A percentile compares a stretch with the other conserved stretches of the same genome.
These are phyloP conservation scores for Fusarium devonianum DNA, from an alignment of 2,329 filamentous ascomycete species.

Conservation along the genomic window DNA sequence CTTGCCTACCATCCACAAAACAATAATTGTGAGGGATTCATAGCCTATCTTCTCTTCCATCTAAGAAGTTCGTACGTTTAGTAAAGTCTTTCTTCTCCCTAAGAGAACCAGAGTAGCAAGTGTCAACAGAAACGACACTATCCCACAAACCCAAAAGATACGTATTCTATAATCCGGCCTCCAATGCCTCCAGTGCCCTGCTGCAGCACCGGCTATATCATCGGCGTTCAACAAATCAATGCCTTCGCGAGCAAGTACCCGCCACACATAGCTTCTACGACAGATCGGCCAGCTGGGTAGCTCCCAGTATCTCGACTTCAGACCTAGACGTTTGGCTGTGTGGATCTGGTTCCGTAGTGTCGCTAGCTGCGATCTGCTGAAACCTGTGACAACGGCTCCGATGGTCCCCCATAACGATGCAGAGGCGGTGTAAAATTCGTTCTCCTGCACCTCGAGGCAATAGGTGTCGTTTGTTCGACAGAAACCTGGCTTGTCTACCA, in stretches of 20 bases:
- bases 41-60: no score
- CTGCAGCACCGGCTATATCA: conserved; percentile 56
- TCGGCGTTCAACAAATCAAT: conserved; percentile 69
- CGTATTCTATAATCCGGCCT: conserved; percentile 28
- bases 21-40: no score
- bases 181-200: conserved; percentile 31
- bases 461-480: conserved; percentile 11
- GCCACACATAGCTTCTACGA: conserved; percentile 65
- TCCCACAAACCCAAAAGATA: conserved; percentile 30
- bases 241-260: conserved; percentile 59
- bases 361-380: conserved; percentile 51
- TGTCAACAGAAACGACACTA: conserved; percentile 26
- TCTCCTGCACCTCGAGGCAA: conserved; percentile 23
- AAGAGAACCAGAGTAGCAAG: conserved; percentile 27
- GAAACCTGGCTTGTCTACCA: conserved; percentile 36
- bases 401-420: conserved; percentile 61
- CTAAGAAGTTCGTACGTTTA: no score
- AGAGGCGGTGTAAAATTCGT: conserved; percentile 72
- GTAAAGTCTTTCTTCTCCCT: conserved; percentile 22
- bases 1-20: no score
- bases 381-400: conserved; percentile 51
- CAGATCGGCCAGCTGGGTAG: conserved; percentile 65
- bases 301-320: conserved; percentile 69
- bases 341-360: conserved; percentile 54
- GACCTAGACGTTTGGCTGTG: conserved; percentile 57